Evolutionary conservation across 371 early-diverging fungal genomes (phyloP).

Genomic region (Basidiobolus meristosporus): DNA sequence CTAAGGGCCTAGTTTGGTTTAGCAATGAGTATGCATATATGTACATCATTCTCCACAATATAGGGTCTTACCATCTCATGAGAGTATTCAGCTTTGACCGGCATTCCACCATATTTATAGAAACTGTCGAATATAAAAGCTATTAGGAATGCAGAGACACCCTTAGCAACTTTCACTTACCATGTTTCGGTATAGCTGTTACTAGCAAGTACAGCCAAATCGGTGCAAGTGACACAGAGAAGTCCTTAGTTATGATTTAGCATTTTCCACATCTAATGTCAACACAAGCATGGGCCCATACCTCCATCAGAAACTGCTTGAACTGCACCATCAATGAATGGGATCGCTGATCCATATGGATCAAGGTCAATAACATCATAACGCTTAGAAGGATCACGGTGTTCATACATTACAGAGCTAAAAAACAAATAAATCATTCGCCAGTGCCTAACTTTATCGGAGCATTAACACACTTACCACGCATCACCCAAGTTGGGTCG

Average conservation of each 20-base stretch:
- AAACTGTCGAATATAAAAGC: no score
- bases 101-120: constrained; percentile 91
- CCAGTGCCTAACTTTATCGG: no score
- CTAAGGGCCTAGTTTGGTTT: constrained; percentile 47
- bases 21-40: constrained; percentile 2
- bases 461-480: constrained; percentile 14
- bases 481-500: constrained; percentile 75
- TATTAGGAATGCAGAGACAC: no score
- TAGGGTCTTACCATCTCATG: constrained; percentile 38
- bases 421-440: neutral
- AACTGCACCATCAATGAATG: constrained; percentile 93
- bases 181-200: constrained; percentile 82
- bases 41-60: neutral
- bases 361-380: constrained; percentile 89
- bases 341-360: constrained; percentile 97
- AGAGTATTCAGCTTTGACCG: constrained; percentile 59
- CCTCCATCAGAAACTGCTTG: constrained; percentile 88
- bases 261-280: neutral
- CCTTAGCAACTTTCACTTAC: constrained; percentile 15
- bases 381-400: constrained; percentile 25
- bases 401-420: constrained; percentile 64
- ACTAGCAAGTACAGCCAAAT: constrained; percentile 92
- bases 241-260: constrained; percentile 27
- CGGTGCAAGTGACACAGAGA: constrained; percentile 98
- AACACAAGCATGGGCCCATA: constrained; percentile 4